Base-by-base conservation (phyloP, 2,329 filamentous ascomycete species). In the Epichloe elymi region DNA sequence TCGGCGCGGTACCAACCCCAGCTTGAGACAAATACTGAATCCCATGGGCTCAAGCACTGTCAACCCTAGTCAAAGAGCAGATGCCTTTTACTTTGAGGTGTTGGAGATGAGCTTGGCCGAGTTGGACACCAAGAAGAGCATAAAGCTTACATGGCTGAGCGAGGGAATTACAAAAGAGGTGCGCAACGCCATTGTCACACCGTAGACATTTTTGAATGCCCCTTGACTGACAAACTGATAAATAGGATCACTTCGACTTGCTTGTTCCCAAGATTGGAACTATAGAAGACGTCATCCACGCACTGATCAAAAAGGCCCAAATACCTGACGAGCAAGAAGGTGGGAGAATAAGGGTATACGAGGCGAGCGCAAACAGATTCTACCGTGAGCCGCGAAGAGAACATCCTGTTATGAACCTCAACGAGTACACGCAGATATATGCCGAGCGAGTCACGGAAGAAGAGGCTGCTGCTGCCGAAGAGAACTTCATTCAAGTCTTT, bases 81-180 rank as follows among this genome's bases (percentile, higher is more conserved):
- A 97, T 66, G 80, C 85, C 1, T 74, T 98, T 49, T 97, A 84
- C 66, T 98, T 90, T 63, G 93, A 98, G 65, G 80, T 97, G 30
- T 72, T 98, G 40, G 93, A 98, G 56, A 95, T 96, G 74, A 95
- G 88, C 60, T 70, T 98, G 45, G 86, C 87, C 23, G 94, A 98
- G 66, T 75, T 95, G 42, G 93, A 98, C 63, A 93, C 87, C 51
- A 93, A 95, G 73, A 96, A 94, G 72, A 80, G 74, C 52, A 72
- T 97, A 56, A 91, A 87, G 65, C 70, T 98, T 46, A 86, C 76
- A 1, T 91, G 86, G 81, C 73, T 98, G 44, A 86, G 84, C 40
- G 93, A 98, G 56, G 93, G 93, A 42, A 85, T 97, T 55, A 82
- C 82, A 11, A 97, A 96, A 72, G 90, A 95, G 70, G 86, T 88